Evolutionary conservation across 2,329 filamentous ascomycete genomes (phyloP).

Genomic region (Fusarium agapanthi): DNA sequence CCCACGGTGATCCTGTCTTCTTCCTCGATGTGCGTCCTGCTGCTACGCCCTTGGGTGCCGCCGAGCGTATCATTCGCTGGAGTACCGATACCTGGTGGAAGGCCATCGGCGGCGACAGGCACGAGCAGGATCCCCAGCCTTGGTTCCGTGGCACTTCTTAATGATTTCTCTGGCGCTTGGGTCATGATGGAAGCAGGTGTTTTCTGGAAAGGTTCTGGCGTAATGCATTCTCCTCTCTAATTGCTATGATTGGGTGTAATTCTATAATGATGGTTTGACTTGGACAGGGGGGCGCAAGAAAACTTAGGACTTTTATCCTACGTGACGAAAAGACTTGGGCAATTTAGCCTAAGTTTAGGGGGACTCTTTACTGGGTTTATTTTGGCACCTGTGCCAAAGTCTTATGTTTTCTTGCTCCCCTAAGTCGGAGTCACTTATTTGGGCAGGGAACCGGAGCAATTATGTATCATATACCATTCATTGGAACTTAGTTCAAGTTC

Average conservation of each 20-base stretch:
- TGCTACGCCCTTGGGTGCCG: conserved; percentile 79
- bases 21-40: conserved; percentile 94
- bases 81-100: conserved; percentile 94
- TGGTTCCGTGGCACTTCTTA: conserved; percentile 43
- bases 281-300: not conserved
- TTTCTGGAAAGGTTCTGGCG: conserved; percentile 7
- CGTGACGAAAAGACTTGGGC: not conserved
- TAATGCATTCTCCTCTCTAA: conserved; percentile 40
- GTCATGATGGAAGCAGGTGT: conserved; percentile 21
- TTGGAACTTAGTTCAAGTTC: conserved; percentile 28
- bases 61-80: conserved; percentile 87
- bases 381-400: not conserved
- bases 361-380: no score
- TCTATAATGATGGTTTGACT: conserved; percentile 43
- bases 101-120: conserved; percentile 76
- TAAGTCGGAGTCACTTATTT: conserved; percentile 31
- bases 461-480: conserved; percentile 31
- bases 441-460: conserved; percentile 9
- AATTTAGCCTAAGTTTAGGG: not conserved
- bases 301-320: not conserved
- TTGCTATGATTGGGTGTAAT: conserved; percentile 39
- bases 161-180: conserved; percentile 21
- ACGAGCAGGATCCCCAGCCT: conserved; percentile 54
- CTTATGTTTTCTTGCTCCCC: not conserved
- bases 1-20: conserved; percentile 91